These are phyloP conservation scores for Yarrowia osloensis DNA, from an alignment of 805 yeast species.

Conservation along the genomic window DNA sequence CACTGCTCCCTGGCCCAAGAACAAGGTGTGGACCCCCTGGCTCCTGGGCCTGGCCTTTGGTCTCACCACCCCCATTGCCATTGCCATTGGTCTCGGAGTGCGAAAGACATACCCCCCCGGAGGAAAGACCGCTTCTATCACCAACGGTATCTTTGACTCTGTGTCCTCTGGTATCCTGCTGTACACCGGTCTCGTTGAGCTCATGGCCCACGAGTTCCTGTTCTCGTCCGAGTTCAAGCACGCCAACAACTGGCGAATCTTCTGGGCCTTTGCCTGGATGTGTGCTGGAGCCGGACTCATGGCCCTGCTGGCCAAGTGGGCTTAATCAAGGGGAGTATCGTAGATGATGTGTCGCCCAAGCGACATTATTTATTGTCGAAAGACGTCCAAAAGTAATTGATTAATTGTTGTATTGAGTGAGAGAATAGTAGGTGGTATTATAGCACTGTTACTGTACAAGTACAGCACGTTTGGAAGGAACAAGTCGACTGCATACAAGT, in stretches of 20 bases:
- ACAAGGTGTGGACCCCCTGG: slow-evolving; percentile 54
- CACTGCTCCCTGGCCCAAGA: slow-evolving; percentile 56
- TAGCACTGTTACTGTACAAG: too few relatives aligned
- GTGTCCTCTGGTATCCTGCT: slow-evolving; percentile 71
- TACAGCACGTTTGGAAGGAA: too few relatives aligned
- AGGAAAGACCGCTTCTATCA: slow-evolving; percentile 55
- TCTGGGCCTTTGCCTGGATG: slow-evolving; percentile 47
- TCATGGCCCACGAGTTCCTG: slow-evolving; percentile 72
- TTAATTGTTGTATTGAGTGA: not conserved
- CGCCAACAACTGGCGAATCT: slow-evolving; percentile 47
- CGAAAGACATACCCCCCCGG: slow-evolving; percentile 57
- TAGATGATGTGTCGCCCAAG: slow-evolving; percentile 3
- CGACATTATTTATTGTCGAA: slow-evolving; percentile 24
- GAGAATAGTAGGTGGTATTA: too few relatives aligned
- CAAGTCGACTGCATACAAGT: too few relatives aligned
- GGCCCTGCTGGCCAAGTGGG: slow-evolving; percentile 80
- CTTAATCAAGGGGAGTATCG: slow-evolving; percentile 42
- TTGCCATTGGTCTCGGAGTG: slow-evolving; percentile 76
- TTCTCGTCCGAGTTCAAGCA: slow-evolving; percentile 47
- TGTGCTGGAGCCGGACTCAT: slow-evolving; percentile 65
- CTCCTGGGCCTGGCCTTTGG: slow-evolving; percentile 53
- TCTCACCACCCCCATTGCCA: slow-evolving; percentile 65
- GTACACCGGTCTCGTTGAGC: slow-evolving; percentile 73
- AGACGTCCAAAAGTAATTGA: slow-evolving; percentile 13
- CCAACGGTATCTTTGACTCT: slow-evolving; percentile 67